Evolutionary conservation across 169 alveolate genomes (phyloP).

Genomic region (Cryptosporidium canis): DNA sequence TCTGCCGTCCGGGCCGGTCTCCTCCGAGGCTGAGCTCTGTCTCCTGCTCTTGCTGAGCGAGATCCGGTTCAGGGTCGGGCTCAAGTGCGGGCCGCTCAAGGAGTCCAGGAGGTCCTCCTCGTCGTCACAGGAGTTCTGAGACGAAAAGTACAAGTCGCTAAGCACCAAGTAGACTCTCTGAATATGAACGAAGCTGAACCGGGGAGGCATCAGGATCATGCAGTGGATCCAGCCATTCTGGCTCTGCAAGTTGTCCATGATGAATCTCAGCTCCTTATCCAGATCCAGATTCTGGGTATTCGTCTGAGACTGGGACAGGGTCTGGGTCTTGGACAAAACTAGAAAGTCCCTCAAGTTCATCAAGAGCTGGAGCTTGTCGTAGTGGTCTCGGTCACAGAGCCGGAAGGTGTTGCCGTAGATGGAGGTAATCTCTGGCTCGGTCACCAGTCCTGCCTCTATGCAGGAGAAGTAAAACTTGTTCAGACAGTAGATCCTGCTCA

Average conservation of each 20-base stretch:
- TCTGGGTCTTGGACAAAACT: not conserved
- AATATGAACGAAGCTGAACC: not conserved
- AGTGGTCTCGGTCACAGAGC: not conserved
- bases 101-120: not conserved
- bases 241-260: not conserved
- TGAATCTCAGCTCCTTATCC: not conserved
- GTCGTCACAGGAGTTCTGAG: not conserved
- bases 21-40: too few species aligned
- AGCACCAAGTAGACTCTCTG: constrained; percentile 17
- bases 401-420: constrained; percentile 28
- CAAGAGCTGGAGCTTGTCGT: constrained; percentile 2
- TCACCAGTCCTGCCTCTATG: not conserved
- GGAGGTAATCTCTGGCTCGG: not conserved
- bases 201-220: constrained; percentile 56
- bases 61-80: not conserved
- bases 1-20: too few species aligned
- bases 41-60: not conserved
- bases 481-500: not conserved
- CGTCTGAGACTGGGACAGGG: not conserved
- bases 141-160: not conserved
- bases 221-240: constrained; percentile 44
- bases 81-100: not conserved
- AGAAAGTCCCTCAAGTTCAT: constrained; percentile 7
- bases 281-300: not conserved
- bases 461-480: constrained; percentile 10